These are phyloP conservation scores for Tolypocladium paradoxum DNA, from an alignment of 2,329 filamentous ascomycete species.

Conservation along the genomic window DNA sequence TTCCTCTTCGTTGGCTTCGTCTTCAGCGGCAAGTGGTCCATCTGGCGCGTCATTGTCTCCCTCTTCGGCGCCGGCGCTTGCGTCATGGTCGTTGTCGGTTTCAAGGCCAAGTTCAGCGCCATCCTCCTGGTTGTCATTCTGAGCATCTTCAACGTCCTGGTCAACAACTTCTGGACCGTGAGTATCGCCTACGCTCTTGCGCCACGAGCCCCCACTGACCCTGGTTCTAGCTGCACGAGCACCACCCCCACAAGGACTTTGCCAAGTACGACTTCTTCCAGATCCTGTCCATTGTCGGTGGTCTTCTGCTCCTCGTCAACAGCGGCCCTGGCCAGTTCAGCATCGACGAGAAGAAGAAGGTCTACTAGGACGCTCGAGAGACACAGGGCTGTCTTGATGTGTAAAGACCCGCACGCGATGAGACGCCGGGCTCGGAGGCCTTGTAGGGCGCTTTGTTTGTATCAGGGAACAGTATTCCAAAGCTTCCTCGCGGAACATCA, in stretches of 20 bases:
- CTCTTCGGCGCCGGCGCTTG: conserved; percentile 80
- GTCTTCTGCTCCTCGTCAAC: conserved; percentile 93
- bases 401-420: background rate
- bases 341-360: conserved; percentile 99
- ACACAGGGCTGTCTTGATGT: background rate
- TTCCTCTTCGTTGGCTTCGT: conserved; percentile 97
- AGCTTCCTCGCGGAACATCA: background rate
- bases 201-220: conserved; percentile 1
- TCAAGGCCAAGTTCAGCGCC: conserved; percentile 99
- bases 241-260: conserved; percentile 99
- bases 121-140: conserved; percentile 90
- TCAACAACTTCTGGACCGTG: conserved; percentile 99
- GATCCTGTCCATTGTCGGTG: conserved; percentile 95
- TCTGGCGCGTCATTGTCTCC: conserved; percentile 80
- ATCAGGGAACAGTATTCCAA: background rate
- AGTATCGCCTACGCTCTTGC: conserved; percentile 23
- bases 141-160: conserved; percentile 90
- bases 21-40: conserved; percentile 85
- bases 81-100: conserved; percentile 97
- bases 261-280: conserved; percentile 99
- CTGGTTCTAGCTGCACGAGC: conserved; percentile 66
- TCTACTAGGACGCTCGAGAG: conserved; percentile 43
- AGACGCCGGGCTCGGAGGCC: background rate
- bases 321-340: conserved; percentile 96
- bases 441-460: background rate